Base-by-base conservation (phyloP, 2,329 filamentous ascomycete species). In the Leptographium galeiforme region DNA sequence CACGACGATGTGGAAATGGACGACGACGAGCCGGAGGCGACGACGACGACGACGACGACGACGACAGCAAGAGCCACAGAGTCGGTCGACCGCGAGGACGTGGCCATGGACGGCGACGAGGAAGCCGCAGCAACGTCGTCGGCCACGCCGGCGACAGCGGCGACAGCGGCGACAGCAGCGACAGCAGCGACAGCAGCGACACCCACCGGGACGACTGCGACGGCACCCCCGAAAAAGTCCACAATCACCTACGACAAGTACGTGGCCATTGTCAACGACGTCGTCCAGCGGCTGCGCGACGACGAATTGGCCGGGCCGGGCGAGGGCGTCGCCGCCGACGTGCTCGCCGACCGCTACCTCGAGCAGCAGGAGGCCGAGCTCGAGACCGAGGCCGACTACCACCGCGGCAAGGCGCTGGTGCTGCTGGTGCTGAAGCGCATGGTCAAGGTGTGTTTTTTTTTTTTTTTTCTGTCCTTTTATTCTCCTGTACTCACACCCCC, bases 221-320 rank as follows among this genome's bases (percentile, higher is more conserved):
- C 50, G 1, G 56, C 53, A 0, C 30, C 57, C 3, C 55, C 56
- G 8, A 56, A 56, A 46, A 73, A 76, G 70, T 93, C 87, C 52
- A 93, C 89, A 63, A 91, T 98, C 64, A 94, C 89, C 4, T 94
- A 94, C 63, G 91, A 97, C 63, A 93, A 95, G 68, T 98, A 95
- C 69, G 87, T 91, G 66, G 78, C 80, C 63, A 95, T 97, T 67
- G 80, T 95, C 55, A 95, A 95, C 66, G 70, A 87, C 63, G 75
- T 98, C 48, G 87, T 96, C 34, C 80, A 84, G 60, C 82, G 85
- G 30, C 82, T 98, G 61, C 88, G 85, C 61, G 85, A 91, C 53
- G 89, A 95, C 62, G 89, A 97, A 68, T 68, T 76, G 8, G 72
- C 75, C 39, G 75, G 72, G 12, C 79, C 73, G 0, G 88, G 87